A percentile compares a stretch with the other conserved stretches of the same genome.
phyloP scores from a whole-genome alignment of 768 basidiomycete species.

The Pisolithus orientalis region DNA sequence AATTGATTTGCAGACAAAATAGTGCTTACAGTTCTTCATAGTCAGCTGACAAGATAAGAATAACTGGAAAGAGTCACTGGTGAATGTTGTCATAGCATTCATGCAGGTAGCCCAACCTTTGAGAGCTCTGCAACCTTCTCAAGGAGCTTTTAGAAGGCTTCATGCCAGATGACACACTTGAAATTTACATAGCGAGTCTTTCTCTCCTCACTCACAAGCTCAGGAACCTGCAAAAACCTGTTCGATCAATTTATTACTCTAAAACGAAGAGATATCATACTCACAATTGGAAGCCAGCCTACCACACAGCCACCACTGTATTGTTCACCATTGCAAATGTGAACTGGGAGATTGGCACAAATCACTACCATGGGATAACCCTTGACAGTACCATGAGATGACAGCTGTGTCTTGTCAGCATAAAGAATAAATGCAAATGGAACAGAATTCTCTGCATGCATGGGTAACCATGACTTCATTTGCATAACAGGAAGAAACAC shows the following conservation, averaged over 20 bases:
- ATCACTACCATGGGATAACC: constrained; percentile 30
- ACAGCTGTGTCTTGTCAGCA: constrained; percentile 35
- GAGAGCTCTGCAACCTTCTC: constrained; percentile 14
- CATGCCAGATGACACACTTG: constrained; percentile 33
- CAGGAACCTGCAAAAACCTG: background rate
- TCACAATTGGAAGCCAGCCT: constrained; percentile 36
- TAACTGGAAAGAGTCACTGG: constrained; percentile 27
- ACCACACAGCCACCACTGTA: constrained; percentile 28
- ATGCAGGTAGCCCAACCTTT: constrained; percentile 17
- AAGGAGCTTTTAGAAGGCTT: constrained; percentile 24
- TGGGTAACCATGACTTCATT: background rate
- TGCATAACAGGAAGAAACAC: too few species aligned
- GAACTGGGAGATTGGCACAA: constrained; percentile 26
- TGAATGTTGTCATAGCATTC: constrained; percentile 25
- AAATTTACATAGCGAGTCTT: constrained; percentile 24
- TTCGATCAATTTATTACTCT: background rate
- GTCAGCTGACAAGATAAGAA: constrained; percentile 34
- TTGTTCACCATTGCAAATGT: constrained; percentile 29
- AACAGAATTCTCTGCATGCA: constrained; percentile 5
- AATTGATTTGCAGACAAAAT: constrained; percentile 9
- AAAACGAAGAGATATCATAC: background rate
- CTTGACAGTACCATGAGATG: constrained; percentile 31
- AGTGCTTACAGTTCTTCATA: constrained; percentile 38
- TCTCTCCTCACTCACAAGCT: constrained; percentile 20
- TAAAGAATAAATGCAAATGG: constrained; percentile 31